phyloP scores from a whole-genome alignment of 331 rosid species.

The Malus hybrid region DNA sequence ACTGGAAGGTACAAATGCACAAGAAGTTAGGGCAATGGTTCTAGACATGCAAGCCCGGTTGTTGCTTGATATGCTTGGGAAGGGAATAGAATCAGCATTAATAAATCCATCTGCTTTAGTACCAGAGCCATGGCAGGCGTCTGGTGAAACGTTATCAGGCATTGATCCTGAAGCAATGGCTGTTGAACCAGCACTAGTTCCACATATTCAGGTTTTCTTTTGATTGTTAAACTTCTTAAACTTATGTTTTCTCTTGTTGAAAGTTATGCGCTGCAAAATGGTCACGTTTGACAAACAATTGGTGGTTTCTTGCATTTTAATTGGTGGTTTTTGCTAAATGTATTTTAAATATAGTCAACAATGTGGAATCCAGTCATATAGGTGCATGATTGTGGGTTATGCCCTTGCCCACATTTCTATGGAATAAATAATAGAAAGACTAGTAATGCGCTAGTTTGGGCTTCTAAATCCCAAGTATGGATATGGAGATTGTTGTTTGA shows the following conservation, averaged over 20 bases:
- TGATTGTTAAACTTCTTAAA: conserved; percentile 1
- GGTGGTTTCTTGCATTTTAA: not conserved
- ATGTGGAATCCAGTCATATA: not conserved
- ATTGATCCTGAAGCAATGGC: conserved; percentile 75
- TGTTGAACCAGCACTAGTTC: conserved; percentile 69
- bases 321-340: not conserved
- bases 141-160: conserved; percentile 54
- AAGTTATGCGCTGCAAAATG: not conserved
- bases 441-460: not conserved
- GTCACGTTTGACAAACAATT: too few species aligned
- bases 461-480: not conserved
- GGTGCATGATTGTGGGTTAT: not conserved
- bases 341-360: not conserved
- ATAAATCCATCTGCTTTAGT: conserved; percentile 72
- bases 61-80: conserved; percentile 93
- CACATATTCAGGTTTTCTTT: conserved; percentile 57
- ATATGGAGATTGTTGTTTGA: not conserved
- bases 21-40: conserved; percentile 95
- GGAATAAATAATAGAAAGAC: not conserved
- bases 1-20: conserved; percentile 90
- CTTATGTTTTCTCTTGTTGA: not conserved
- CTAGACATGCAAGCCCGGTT: conserved; percentile 96
- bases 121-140: conserved; percentile 76
- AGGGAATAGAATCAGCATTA: conserved; percentile 91
- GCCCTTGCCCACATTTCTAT: not conserved